Percentiles rank a stretch among this genome's conserved stretches.
phyloP scores from a whole-genome alignment of 345 rosid species.

The Syzygium jambos region DNA sequence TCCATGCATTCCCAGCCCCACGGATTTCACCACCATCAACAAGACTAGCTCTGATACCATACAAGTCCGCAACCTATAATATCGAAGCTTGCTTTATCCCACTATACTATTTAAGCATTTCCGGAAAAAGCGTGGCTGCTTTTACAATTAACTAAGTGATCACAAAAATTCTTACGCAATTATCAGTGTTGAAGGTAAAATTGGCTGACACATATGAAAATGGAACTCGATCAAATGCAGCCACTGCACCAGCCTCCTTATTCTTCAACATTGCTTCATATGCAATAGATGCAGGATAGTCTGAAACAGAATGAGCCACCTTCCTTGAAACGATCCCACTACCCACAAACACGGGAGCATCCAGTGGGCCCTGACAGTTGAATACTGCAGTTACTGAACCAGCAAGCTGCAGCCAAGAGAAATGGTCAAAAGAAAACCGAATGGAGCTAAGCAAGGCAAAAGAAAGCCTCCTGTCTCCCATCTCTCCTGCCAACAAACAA shows the following conservation, averaged over 20 bases:
- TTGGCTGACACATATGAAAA: slow-evolving; percentile 95
- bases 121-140: background rate
- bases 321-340: slow-evolving; percentile 94
- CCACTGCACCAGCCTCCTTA: slow-evolving; percentile 98
- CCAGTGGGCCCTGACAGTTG: slow-evolving; percentile 97
- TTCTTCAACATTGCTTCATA: slow-evolving; percentile 78
- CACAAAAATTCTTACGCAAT: slow-evolving; percentile 51
- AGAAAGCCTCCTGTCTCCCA: background rate
- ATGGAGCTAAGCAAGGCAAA: background rate
- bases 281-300: slow-evolving; percentile 65
- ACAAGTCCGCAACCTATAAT: slow-evolving; percentile 82
- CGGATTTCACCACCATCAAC: slow-evolving; percentile 99
- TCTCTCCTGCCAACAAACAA: background rate
- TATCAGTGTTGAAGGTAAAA: slow-evolving; percentile 90
- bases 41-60: slow-evolving; percentile 97
- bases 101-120: background rate
- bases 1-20: slow-evolving; percentile 99
- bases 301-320: slow-evolving; percentile 54
- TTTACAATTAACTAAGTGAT: background rate
- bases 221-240: slow-evolving; percentile 96
- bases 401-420: slow-evolving; percentile 66
- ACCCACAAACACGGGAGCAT: slow-evolving; percentile 95
- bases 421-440: background rate
- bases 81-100: background rate
- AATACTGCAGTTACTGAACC: slow-evolving; percentile 96